Percentiles rank a stretch among this genome's conserved stretches.
Conservation (phyloP, 169 alveolate genomes). For the Eimeria mitis region DNA sequence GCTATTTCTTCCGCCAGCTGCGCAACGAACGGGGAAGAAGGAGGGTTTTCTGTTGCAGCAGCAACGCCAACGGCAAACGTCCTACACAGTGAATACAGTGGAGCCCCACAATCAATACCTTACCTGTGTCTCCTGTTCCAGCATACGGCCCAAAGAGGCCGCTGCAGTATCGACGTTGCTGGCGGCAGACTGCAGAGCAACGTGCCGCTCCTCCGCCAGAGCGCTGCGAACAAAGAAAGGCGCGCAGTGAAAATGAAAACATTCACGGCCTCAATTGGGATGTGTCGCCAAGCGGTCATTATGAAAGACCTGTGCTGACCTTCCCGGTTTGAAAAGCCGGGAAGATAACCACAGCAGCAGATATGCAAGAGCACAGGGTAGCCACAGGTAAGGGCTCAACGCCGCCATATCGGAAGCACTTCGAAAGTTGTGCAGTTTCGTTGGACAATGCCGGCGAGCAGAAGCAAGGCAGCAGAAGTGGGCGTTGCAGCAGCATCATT, state of each 20-base stretch:
- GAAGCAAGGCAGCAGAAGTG: neutral
- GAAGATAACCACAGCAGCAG: neutral
- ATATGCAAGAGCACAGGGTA: neutral
- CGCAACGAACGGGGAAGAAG: neutral
- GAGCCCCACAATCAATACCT: neutral
- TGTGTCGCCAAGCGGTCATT: neutral
- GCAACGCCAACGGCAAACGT: neutral
- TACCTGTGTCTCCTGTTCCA: constrained; percentile 66
- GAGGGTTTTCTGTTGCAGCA: neutral
- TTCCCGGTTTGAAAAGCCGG: neutral
- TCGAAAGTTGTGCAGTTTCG: neutral
- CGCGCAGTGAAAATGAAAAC: neutral
- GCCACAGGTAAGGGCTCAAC: neutral
- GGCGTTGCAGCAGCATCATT: neutral
- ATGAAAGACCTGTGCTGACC: too few relatives aligned
- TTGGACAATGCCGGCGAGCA: neutral
- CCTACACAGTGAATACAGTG: neutral
- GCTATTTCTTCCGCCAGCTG: constrained; percentile 66
- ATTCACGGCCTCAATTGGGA: neutral
- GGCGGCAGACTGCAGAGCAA: constrained; percentile 65
- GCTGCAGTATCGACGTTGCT: constrained; percentile 34
- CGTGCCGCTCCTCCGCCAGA: constrained; percentile 65
- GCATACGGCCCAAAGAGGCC: constrained; percentile 21
- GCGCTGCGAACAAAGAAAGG: constrained; percentile 17
- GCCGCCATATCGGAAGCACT: neutral